A percentile compares a stretch with the other conserved stretches of the same genome.
phyloP scores from a whole-genome alignment of 2,329 filamentous ascomycete genomes.

The Penicillium sp. region DNA sequence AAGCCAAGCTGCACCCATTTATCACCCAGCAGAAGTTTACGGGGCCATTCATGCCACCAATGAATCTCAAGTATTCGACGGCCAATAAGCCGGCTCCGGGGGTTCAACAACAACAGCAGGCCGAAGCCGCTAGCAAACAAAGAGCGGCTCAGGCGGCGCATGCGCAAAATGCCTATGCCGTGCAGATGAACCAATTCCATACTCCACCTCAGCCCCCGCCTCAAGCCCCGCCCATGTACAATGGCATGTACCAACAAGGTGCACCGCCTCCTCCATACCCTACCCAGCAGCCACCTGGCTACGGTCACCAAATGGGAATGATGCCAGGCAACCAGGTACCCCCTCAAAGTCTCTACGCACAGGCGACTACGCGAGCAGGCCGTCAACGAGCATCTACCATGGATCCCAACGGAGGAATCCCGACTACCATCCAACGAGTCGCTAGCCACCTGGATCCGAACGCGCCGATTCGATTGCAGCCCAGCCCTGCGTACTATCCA shows the following conservation, averaged over 20 bases:
- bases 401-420: constrained; percentile 92
- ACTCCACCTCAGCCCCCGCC: constrained; percentile 49
- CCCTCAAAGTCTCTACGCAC: constrained; percentile 71
- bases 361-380: constrained; percentile 73
- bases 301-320: constrained; percentile 72
- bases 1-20: constrained; percentile 95
- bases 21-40: constrained; percentile 98
- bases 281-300: constrained; percentile 68
- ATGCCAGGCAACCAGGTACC: constrained; percentile 66
- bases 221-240: constrained; percentile 67
- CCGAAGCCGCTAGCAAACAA: constrained; percentile 90
- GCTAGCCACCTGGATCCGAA: constrained; percentile 94
- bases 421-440: constrained; percentile 86
- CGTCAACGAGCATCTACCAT: constrained; percentile 92
- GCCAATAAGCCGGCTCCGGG: constrained; percentile 85
- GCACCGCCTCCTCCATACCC: constrained; percentile 80
- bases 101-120: constrained; percentile 93
- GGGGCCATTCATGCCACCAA: constrained; percentile 91
- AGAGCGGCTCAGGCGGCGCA: constrained; percentile 67
- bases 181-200: constrained; percentile 59
- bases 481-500: constrained; percentile 95
- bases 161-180: constrained; percentile 68
- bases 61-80: constrained; percentile 89
- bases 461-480: constrained; percentile 88
- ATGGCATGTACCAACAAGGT: constrained; percentile 71